Evolutionary conservation across 129 eudicot species (phyloP).

Genomic region (Lactuca saligna): DNA sequence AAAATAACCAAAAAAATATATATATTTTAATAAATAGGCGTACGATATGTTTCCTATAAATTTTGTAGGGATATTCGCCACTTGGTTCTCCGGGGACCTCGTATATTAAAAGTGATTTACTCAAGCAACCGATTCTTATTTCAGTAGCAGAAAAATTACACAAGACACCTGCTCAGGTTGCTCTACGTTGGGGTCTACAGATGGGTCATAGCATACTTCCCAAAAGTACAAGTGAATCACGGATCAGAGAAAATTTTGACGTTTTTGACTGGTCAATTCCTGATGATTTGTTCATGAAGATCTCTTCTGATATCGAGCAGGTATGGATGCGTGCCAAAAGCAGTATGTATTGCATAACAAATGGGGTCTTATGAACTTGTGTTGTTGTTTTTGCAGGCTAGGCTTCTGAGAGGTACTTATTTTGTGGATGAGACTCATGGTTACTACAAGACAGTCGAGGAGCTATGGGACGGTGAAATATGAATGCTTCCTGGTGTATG

Average conservation of each 20-base stretch:
- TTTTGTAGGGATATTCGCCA: conserved; percentile 69
- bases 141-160: conserved; percentile 62
- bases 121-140: conserved; percentile 47
- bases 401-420: conserved; percentile 50
- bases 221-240: conserved; percentile 59
- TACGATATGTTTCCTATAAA: neutral
- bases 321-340: conserved; percentile 19
- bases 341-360: neutral
- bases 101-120: conserved; percentile 48
- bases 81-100: conserved; percentile 71
- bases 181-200: conserved; percentile 81
- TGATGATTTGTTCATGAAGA: conserved; percentile 51
- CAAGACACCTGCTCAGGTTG: conserved; percentile 83
- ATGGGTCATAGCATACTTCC: conserved; percentile 82
- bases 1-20: too few species aligned
- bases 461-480: conserved; percentile 79
- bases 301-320: conserved; percentile 64
- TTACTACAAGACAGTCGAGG: conserved; percentile 62
- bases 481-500: conserved; percentile 21
- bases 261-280: conserved; percentile 78
- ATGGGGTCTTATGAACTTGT: neutral
- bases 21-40: neutral
- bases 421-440: conserved; percentile 53
- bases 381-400: conserved; percentile 40
- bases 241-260: conserved; percentile 65